A percentile compares a stretch with the other conserved stretches of the same genome.
Evolutionary conservation across 345 rosid genomes (phyloP).

Genomic region (Hibiscus syriacus): DNA sequence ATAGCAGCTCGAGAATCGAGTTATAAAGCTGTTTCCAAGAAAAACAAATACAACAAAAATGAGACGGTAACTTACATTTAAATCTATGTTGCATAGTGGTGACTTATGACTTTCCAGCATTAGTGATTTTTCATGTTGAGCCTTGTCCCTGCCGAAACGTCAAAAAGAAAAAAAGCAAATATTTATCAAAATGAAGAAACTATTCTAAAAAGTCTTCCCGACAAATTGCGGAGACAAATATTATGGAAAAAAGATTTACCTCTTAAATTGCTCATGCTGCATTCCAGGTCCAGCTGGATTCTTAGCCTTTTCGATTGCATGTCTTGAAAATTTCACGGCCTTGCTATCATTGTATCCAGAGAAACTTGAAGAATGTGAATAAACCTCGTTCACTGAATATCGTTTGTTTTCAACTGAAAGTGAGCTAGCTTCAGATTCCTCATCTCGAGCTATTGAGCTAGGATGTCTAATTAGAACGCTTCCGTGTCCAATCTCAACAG

Average conservation of each 20-base stretch:
- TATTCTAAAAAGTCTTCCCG: not conserved
- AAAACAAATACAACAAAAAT: not conserved
- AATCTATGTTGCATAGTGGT: constrained; percentile 60
- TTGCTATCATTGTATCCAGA: constrained; percentile 35
- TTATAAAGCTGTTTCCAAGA: not conserved
- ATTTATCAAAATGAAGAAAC: constrained; percentile 6
- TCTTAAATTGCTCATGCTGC: constrained; percentile 53
- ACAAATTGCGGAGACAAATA: not conserved
- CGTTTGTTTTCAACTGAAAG: constrained; percentile 76
- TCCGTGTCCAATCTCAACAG: constrained; percentile 97
- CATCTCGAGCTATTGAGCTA: constrained; percentile 73
- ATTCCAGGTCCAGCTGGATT: constrained; percentile 31
- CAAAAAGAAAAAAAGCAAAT: constrained; percentile 18
- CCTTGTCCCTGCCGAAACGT: constrained; percentile 56
- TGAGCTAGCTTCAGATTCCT: constrained; percentile 96
- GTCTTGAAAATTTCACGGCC: constrained; percentile 24
- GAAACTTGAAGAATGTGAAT: constrained; percentile 42
- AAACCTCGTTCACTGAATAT: constrained; percentile 44
- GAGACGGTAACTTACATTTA: constrained; percentile 46
- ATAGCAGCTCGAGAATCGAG: not conserved
- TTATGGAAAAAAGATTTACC: constrained; percentile 29
- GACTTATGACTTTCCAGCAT: constrained; percentile 52
- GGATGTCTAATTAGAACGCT: constrained; percentile 85
- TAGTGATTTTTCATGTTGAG: constrained; percentile 50
- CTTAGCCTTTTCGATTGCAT: constrained; percentile 9